phyloP scores from a whole-genome alignment of 2,329 filamentous ascomycete genomes.

The Keithomyces neogunnii region DNA sequence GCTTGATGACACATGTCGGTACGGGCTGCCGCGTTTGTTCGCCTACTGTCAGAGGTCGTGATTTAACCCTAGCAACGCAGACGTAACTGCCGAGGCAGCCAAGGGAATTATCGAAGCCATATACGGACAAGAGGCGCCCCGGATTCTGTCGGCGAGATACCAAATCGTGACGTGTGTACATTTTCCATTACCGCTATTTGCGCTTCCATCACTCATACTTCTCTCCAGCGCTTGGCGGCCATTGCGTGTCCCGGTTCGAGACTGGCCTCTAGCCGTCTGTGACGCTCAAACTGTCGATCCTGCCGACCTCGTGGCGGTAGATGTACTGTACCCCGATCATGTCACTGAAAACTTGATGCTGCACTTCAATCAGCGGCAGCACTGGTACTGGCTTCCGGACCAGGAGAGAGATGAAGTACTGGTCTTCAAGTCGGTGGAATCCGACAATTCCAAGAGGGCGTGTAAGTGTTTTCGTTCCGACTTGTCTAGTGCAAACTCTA shows the following conservation, averaged over 20 bases:
- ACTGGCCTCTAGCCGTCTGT: neutral
- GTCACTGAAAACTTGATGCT: neutral
- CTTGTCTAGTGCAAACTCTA: neutral
- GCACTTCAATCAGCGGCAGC: neutral
- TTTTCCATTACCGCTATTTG: too few relatives aligned
- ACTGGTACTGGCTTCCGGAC: neutral
- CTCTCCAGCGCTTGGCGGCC: neutral
- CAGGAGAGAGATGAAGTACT: neutral
- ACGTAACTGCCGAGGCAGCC: neutral
- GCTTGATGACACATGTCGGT: neutral
- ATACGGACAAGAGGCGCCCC: neutral
- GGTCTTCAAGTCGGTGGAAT: neutral
- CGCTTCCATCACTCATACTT: too few relatives aligned
- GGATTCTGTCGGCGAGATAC: neutral
- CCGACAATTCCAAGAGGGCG: neutral
- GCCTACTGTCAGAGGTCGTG: neutral
- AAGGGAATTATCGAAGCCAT: neutral
- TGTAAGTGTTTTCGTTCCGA: neutral
- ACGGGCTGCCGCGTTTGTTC: neutral
- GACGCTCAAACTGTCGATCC: neutral
- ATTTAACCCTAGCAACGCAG: neutral
- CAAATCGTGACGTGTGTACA: neutral
- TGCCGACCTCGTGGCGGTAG: neutral
- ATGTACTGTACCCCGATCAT: neutral
- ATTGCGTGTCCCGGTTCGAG: neutral